Evolutionary conservation across 495 filamentous ascomycete species (phyloP).

Genomic region (Jackrogersella multiformis): DNA sequence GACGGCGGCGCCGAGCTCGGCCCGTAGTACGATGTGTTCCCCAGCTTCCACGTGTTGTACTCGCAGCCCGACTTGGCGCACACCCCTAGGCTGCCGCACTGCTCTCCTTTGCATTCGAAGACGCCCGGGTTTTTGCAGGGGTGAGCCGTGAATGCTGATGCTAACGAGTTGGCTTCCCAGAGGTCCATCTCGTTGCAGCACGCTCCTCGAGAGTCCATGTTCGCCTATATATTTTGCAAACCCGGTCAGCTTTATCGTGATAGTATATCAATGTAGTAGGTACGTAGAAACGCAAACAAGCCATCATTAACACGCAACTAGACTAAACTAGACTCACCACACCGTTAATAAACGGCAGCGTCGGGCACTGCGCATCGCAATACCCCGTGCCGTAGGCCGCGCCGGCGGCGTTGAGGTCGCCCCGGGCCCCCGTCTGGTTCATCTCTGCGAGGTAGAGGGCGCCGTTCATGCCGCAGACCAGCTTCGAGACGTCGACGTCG

Average conservation of each 20-base stretch:
- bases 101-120: slow-evolving; percentile 60
- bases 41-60: slow-evolving; percentile 45
- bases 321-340: slow-evolving; percentile 50
- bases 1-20: slow-evolving; percentile 38
- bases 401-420: slow-evolving; percentile 69
- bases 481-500: slow-evolving; percentile 70
- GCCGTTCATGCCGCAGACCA: slow-evolving; percentile 77
- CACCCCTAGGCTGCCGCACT: slow-evolving; percentile 58
- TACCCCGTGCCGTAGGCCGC: slow-evolving; percentile 80
- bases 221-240: slow-evolving; percentile 54
- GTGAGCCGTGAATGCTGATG: slow-evolving; percentile 69
- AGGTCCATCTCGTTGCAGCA: slow-evolving; percentile 81
- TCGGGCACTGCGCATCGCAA: slow-evolving; percentile 77
- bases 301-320: not conserved
- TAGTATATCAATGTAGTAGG: not conserved
- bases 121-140: slow-evolving; percentile 64
- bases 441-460: slow-evolving; percentile 75
- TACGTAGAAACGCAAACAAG: not conserved
- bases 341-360: slow-evolving; percentile 75
- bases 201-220: slow-evolving; percentile 63
- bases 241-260: slow-evolving; percentile 2
- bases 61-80: slow-evolving; percentile 51
- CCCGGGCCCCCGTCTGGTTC: slow-evolving; percentile 68
- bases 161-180: slow-evolving; percentile 73
- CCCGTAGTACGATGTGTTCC: slow-evolving; percentile 67